Evolutionary conservation across 331 rosid species (phyloP).

Genomic region (Erythrophleum ivorense): DNA sequence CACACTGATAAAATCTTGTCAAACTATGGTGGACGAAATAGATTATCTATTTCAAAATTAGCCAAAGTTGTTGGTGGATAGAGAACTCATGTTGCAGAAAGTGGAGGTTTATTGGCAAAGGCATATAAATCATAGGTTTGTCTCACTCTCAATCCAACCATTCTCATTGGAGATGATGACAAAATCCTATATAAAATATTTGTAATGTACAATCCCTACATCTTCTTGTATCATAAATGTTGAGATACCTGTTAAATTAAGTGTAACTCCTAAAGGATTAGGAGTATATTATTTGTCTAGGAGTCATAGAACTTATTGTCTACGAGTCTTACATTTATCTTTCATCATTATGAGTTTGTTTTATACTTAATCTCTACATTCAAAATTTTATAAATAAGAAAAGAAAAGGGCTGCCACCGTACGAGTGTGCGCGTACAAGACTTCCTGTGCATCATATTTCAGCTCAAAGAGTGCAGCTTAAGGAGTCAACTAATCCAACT

Average conservation of each 20-base stretch:
- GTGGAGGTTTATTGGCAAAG: conserved; percentile 63
- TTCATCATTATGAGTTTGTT: not conserved
- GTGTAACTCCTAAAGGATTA: not conserved
- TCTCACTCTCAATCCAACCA: conserved; percentile 1
- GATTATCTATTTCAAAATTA: conserved; percentile 68
- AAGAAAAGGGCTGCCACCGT: not conserved
- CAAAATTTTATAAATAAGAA: not conserved
- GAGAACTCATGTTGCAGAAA: conserved; percentile 69
- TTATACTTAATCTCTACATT: no score
- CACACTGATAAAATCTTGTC: conserved; percentile 36
- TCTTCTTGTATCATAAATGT: conserved; percentile 27
- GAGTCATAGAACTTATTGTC: not conserved
- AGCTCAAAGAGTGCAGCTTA: conserved; percentile 85
- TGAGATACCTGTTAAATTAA: not conserved
- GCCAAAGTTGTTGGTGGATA: conserved; percentile 75
- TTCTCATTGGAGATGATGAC: not conserved
- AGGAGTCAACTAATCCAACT: conserved; percentile 74
- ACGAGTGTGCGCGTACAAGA: not conserved
- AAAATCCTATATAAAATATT: not conserved
- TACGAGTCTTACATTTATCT: not conserved
- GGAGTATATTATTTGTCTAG: not conserved
- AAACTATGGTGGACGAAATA: conserved; percentile 71
- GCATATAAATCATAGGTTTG: conserved; percentile 70
- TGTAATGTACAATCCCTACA: not conserved
- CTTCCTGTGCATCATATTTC: conserved; percentile 35